Evolutionary conservation across 352 stramenopile species (phyloP).

Genomic region (Pythium graminicola): DNA sequence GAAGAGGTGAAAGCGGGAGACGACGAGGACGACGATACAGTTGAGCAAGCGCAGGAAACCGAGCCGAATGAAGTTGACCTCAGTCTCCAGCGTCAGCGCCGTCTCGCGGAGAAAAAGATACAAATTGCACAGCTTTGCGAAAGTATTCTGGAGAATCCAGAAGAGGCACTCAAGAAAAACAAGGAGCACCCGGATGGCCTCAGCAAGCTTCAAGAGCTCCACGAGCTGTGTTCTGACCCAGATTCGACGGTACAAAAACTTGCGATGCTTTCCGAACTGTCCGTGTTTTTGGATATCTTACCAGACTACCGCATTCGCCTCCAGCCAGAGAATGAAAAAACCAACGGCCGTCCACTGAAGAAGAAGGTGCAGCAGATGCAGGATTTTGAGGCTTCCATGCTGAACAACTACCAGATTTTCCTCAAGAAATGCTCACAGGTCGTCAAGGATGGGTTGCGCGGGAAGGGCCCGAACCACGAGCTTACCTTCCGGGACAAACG

Average conservation of each 20-base stretch:
- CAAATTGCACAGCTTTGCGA: slow-evolving; percentile 87
- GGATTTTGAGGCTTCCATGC: slow-evolving; percentile 66
- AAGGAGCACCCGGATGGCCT: slow-evolving; percentile 75
- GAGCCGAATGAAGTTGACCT: slow-evolving; percentile 46
- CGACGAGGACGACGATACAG: neutral
- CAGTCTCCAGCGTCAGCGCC: slow-evolving; percentile 54
- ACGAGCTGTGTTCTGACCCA: slow-evolving; percentile 57
- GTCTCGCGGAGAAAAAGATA: slow-evolving; percentile 77
- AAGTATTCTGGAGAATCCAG: slow-evolving; percentile 79
- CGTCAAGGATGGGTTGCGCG: slow-evolving; percentile 51
- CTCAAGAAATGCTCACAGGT: slow-evolving; percentile 69
- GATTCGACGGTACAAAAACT: slow-evolving; percentile 80
- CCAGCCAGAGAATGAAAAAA: slow-evolving; percentile 71
- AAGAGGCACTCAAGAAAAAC: slow-evolving; percentile 83
- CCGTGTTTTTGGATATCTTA: slow-evolving; percentile 94
- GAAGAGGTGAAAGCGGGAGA: slow-evolving; percentile 52
- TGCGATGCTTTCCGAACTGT: slow-evolving; percentile 89
- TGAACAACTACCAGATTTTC: slow-evolving; percentile 80
- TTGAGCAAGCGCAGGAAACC: slow-evolving; percentile 5
- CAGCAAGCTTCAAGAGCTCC: slow-evolving; percentile 77
- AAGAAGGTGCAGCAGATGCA: slow-evolving; percentile 86
- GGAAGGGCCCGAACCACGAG: slow-evolving; percentile 42
- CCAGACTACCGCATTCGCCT: slow-evolving; percentile 93
- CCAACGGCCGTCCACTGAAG: slow-evolving; percentile 65
- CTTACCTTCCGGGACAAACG: slow-evolving; percentile 29